Base-by-base conservation (phyloP, 306 rosid species). In the Citrullus amarus region DNA sequence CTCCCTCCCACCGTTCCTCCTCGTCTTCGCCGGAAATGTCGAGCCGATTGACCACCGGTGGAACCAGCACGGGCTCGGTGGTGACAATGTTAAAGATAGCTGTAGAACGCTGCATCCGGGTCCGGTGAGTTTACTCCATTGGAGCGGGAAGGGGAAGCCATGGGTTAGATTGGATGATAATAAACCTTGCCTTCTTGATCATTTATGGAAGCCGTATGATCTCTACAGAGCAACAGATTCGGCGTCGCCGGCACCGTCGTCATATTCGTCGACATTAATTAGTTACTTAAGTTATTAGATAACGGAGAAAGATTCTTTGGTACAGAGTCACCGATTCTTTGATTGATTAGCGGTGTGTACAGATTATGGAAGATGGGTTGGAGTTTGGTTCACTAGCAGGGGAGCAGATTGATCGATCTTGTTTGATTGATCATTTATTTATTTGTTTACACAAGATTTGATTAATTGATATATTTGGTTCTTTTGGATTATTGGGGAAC, bases 81-180 rank as follows among this genome's bases (percentile, higher is more conserved):
- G 98, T 2, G 98, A 94, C 81, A 94, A 94, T 65, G 88, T 90
- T 6, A 89, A 86, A 76, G 99, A 97, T 4, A 88, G 89, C 5
- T 95, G 99, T 55, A 79, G 99, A 86, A 72, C 92, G 3, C 58
- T 95, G 80, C 99, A 95, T 75, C 96, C 98, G 0, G 98, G 98
- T 7, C 98, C 97, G 13, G 98, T 95, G 4, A 89, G 93, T 46
- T 79, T 95, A 65, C 85, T 95, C 6, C 99, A 95, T 81, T 95
- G 99, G 99, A 92, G 97, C 38, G 99, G 99, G 2, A 95, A 95
- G 41, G 99, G 99, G 53, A 95, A 95, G 80, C 99, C 99, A 0
- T 95, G 99, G 99, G 99, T 87, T 3, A 87, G 99, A 78, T 88
- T 95, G 4, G 99, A 95, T 9, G 84, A 79, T 9, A 83, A 85